Evolutionary conservation across 805 yeast genomes (phyloP).

Genomic region (Candida piceae): DNA sequence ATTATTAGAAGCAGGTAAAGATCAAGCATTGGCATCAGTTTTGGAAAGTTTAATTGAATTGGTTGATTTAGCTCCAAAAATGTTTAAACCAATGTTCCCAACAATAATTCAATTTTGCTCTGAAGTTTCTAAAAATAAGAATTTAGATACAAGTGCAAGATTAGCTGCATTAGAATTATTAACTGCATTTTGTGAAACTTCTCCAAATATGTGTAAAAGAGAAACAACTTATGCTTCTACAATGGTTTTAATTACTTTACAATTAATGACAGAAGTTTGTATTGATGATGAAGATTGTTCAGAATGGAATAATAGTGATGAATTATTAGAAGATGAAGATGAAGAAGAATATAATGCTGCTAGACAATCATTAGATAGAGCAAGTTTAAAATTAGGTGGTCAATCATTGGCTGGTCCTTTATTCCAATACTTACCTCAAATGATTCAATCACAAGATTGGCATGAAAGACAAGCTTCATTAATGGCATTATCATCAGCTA

Average conservation of each 20-base stretch:
- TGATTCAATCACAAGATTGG: constrained; percentile 78
- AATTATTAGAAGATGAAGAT: constrained; percentile 70
- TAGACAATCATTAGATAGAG: constrained; percentile 90
- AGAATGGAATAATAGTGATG: constrained; percentile 83
- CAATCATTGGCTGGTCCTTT: constrained; percentile 78
- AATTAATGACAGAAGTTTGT: constrained; percentile 91
- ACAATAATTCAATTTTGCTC: constrained; percentile 83
- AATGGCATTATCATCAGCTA: constrained; percentile 95
- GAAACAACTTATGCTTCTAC: constrained; percentile 67
- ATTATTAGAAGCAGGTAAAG: constrained; percentile 73
- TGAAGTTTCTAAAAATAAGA: constrained; percentile 76
- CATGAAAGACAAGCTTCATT: constrained; percentile 94
- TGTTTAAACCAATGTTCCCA: constrained; percentile 87
- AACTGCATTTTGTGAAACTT: constrained; percentile 86
- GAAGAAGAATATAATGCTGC: constrained; percentile 90
- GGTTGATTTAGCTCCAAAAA: constrained; percentile 89
- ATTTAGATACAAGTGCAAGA: constrained; percentile 73
- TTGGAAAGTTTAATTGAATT: constrained; percentile 84
- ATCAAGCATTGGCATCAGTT: constrained; percentile 78
- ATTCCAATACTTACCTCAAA: constrained; percentile 79
- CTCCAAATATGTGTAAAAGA: constrained; percentile 91
- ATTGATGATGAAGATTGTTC: constrained; percentile 66
- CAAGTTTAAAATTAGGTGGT: constrained; percentile 79
- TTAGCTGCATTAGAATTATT: constrained; percentile 83
- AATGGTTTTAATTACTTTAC: constrained; percentile 67